A percentile compares a stretch with the other conserved stretches of the same genome.
These are phyloP conservation scores for Geosmithia morbida DNA, from an alignment of 2,329 filamentous ascomycete genomes.

Conservation along the genomic window DNA sequence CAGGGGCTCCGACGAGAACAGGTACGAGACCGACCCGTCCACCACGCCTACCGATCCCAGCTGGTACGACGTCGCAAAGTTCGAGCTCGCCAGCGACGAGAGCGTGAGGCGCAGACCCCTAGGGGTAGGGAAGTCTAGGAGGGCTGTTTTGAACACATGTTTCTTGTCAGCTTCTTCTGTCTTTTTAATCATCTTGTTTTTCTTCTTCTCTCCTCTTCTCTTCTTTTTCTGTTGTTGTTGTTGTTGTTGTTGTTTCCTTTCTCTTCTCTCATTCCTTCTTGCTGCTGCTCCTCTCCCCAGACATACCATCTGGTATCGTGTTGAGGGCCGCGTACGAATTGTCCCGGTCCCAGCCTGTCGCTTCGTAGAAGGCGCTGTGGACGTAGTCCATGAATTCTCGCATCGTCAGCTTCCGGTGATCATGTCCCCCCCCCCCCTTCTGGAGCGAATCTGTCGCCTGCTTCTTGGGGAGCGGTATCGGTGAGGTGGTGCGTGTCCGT, in stretches of 20 bases:
- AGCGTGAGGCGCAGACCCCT: conserved; percentile 73
- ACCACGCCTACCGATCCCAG: conserved; percentile 82
- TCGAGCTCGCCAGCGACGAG: conserved; percentile 79
- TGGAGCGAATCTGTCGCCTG: background rate
- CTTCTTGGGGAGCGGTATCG: background rate
- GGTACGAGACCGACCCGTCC: conserved; percentile 92
- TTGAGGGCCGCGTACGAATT: conserved; percentile 85
- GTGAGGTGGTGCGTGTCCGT: background rate
- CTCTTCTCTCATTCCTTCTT: too few species aligned
- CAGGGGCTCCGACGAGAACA: conserved; percentile 80
- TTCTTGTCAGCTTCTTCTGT: too few species aligned
- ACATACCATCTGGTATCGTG: conserved; percentile 61
- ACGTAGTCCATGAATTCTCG: conserved; percentile 97
- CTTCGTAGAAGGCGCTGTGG: conserved; percentile 76
- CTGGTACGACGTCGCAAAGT: conserved; percentile 90
- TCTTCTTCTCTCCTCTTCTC: too few species aligned
- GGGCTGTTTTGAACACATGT: too few species aligned
- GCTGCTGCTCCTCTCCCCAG: too few species aligned
- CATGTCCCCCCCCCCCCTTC: background rate
- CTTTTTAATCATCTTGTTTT: background rate
- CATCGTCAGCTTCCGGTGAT: conserved; percentile 37
- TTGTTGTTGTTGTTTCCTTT: too few species aligned
- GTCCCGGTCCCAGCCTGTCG: conserved; percentile 78
- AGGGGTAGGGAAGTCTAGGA: conserved; percentile 81
- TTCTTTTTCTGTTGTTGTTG: too few species aligned